phyloP scores from a whole-genome alignment of 2,329 filamentous ascomycete species.

The Polychaeton citri region DNA sequence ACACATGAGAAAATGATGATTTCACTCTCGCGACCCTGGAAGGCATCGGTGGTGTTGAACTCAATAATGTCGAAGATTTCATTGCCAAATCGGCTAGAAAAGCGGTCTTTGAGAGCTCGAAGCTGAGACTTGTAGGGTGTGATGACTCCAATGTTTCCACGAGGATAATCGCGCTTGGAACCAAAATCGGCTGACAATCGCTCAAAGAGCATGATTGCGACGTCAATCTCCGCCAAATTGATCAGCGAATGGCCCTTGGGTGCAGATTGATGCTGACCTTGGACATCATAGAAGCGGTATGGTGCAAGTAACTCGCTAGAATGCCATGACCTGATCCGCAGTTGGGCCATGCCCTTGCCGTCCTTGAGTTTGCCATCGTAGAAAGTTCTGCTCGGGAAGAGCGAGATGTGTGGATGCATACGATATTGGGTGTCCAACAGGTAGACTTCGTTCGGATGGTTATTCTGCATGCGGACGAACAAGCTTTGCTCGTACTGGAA shows the following conservation, averaged over 20 bases:
- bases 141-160: constrained; percentile 85
- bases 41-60: constrained; percentile 98
- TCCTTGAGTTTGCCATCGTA: constrained; percentile 82
- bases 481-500: constrained; percentile 97
- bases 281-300: constrained; percentile 94
- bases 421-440: constrained; percentile 96
- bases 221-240: constrained; percentile 74
- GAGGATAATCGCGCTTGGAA: constrained; percentile 46
- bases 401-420: constrained; percentile 95
- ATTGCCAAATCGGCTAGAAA: constrained; percentile 59
- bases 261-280: constrained; percentile 73
- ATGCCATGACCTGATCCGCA: constrained; percentile 78
- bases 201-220: constrained; percentile 74
- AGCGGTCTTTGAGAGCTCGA: constrained; percentile 62
- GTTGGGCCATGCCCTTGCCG: constrained; percentile 64
- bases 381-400: constrained; percentile 80
- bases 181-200: constrained; percentile 61
- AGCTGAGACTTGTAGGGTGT: constrained; percentile 96
- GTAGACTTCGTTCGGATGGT: constrained; percentile 77
- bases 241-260: constrained; percentile 76
- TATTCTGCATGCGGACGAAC: constrained; percentile 96
- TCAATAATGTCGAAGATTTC: constrained; percentile 67
- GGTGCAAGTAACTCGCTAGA: constrained; percentile 66
- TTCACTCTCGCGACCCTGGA: constrained; percentile 91
- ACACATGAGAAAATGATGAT: constrained; percentile 99